These are phyloP conservation scores for Xylaria sp. DNA, from an alignment of 2,329 filamentous ascomycete genomes.

Conservation along the genomic window DNA sequence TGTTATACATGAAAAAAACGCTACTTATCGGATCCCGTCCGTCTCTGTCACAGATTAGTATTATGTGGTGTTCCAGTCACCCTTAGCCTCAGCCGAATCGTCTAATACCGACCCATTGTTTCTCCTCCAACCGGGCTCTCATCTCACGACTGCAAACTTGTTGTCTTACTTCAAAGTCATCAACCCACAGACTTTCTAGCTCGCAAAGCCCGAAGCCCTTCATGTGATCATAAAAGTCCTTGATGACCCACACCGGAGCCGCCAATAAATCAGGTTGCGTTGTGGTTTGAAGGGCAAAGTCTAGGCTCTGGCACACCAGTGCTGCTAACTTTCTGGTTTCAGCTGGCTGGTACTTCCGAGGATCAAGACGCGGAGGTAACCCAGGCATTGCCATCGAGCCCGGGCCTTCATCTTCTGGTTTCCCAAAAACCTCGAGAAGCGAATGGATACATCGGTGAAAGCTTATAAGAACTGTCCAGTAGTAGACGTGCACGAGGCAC, in stretches of 20 bases:
- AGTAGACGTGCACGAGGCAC: constrained; percentile 62
- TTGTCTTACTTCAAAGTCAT: constrained; percentile 41
- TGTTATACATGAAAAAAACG: constrained; percentile 28
- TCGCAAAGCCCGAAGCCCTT: constrained; percentile 41
- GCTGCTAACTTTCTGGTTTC: constrained; percentile 59
- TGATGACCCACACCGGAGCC: constrained; percentile 46
- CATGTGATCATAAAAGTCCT: constrained; percentile 44
- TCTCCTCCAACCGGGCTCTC: constrained; percentile 42
- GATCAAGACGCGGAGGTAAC: constrained; percentile 55
- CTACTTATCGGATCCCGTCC: constrained; percentile 19
- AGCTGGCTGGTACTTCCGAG: constrained; percentile 54
- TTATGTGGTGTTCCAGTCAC: constrained; percentile 27
- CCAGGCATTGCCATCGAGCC: constrained; percentile 55
- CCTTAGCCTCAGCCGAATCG: constrained; percentile 45
- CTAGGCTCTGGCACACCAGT: constrained; percentile 63
- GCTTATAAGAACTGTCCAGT: constrained; percentile 63
- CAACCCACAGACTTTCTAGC: constrained; percentile 46
- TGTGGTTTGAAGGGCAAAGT: constrained; percentile 57
- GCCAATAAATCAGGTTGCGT: constrained; percentile 48
- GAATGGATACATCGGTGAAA: constrained; percentile 61
- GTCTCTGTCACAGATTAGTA: not conserved
- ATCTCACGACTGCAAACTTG: constrained; percentile 41
- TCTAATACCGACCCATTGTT: constrained; percentile 45
- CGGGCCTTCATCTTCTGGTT: constrained; percentile 56
- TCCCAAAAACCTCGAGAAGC: constrained; percentile 58